Evolutionary conservation across 257 asterid genomes (phyloP), one percentile per base, ranked within the genome.

Genomic region (Orobanche coerulescens): DNA sequence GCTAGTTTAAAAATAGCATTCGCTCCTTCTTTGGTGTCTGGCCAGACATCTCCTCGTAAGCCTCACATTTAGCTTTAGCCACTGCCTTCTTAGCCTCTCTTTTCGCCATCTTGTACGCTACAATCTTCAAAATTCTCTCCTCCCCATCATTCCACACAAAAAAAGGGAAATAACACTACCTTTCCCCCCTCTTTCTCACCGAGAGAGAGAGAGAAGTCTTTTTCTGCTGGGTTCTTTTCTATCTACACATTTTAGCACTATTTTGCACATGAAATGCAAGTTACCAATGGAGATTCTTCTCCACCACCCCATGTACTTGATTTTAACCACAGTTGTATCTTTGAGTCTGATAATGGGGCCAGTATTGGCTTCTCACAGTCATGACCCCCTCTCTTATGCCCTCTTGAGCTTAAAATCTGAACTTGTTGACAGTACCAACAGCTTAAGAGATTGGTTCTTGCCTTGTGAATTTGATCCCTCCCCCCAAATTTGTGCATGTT

Each of bases 251-350:
- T 68, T 60, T n/a, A 65, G 52, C 37, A 13, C 68, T 51, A 52
- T 60, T 64, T 58, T 64, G 71, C 76, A 71, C 70, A 50, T 36
- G 40, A 53, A 55, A 68, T 83, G 72, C 89, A 76, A 83, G 65
- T 90, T 73, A n/a, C 91, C 95, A 65, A 92, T 88, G 98, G 96
- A 42, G 95, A 86, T 79, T 70, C 81, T 50, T 19, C 55, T 24
- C 57, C 14, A 66, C 55, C 68, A 62, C n/a, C 71, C 64, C 71
- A 31, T 53, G 47, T 70, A 40, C 68, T 56, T 75, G 70, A 62
- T 68, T 66, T 69, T 78, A 24, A 68, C 78, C 34, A 28, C 63
- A 18, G 13, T 68, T 58, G 1, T 22, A 4, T 62, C 77, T 62
- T 50, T 74, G 67, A 66, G 75, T 46, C 13, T 46, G 37, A 25